Evolutionary conservation across 805 yeast species (phyloP), one percentile per base, ranked within the genome.

Genomic region (Starmerella tilneyi): DNA sequence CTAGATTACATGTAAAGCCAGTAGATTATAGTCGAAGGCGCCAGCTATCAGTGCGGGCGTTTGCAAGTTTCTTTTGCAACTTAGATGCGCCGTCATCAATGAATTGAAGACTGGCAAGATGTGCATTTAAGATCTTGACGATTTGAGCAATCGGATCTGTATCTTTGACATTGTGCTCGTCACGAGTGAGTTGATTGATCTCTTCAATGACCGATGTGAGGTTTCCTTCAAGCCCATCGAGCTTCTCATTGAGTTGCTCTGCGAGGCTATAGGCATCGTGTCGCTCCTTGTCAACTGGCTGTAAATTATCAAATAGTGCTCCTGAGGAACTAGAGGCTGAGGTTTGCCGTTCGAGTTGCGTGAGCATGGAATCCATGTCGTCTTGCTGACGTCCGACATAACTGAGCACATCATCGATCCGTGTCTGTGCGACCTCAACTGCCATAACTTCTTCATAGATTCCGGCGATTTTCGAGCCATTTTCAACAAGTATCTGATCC

Each of bases 311-410:
- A 19, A 52, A 32, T 13, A 35, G 41, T 2, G 40, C 30, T 8
- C 55, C 52, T 2, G 47, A 23, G 13, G 50, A 44, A 32, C 39
- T 45, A 12, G 46, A 26, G 20, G 48, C 24, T n/a, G 52, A 36
- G 4, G 52, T 44, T 59, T 81, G 85, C 51, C 67, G 71, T 62
- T 92, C 97, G 58, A 88, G 88, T 50, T 80, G 80, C 52, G 81
- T 81, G 51, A 92, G 72, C 56, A 89, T 72, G 13, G 74, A 69
- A 48, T 89, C 98, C 40, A 92, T 68, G 57, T 89, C 97, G 47
- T 83, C 84, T 60, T 92, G 98, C 61, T 92, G 97, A 55, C 81
- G 80, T 58, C 82, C 92, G 41, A 92, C 81, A 58, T 86, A 89
- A 32, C 78, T 69, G 45, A 92, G 69, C 31, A 86, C 81, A 62